Base-by-base conservation (phyloP, 2,329 filamentous ascomycete genomes). In the Sporothrix inflata region DNA sequence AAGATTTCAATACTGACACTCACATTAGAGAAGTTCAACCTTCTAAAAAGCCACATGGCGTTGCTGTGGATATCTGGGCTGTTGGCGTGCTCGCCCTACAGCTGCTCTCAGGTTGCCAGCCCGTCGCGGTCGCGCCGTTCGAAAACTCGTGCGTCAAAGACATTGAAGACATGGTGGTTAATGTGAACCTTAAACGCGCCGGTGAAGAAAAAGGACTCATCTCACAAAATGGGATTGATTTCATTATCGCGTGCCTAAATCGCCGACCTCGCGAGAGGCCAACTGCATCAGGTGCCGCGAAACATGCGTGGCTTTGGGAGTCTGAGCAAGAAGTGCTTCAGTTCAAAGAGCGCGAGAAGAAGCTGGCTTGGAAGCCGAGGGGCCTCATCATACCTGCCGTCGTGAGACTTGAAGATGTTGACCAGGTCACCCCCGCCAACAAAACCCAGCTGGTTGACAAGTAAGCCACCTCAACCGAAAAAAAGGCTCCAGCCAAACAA, bases 11-110 rank as follows among this genome's bases (percentile, higher is more conserved):
- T 19, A 40, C 34, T 67, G n/a, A 30, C 30, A 3, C 21, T 34
- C 1, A 63, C 1, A 63, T 7, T n/a, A 86, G 85, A 1, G 85
- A 87, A 76, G 76, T 84, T 16, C 73, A 75, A 65, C 76, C 16
- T 38, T 74, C 74, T 1, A 71, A 73, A 2, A 67, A 65, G 1
- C 45, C 78, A 76, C 78, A 86, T 77, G 69, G 76, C 74, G 19
- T 81, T 71, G 69, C 80, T 0, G 83, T 86, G 6, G 86, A 88
- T 72, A 83, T 88, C 27, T 88, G 86, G 86, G 83, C 85, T 4
- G 76, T 88, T 19, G 86, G 86, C 0, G 80, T 87, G 70, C 79
- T 88, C 4, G 76, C 80, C 0, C 72, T 87, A 0, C 79, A 79
- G 55, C 73, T 82, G 7, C 65, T 79, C 11, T 70, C 74, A 1